Base-by-base conservation (phyloP, 73 alveolate species). In the Paramecium primaurelia region DNA sequence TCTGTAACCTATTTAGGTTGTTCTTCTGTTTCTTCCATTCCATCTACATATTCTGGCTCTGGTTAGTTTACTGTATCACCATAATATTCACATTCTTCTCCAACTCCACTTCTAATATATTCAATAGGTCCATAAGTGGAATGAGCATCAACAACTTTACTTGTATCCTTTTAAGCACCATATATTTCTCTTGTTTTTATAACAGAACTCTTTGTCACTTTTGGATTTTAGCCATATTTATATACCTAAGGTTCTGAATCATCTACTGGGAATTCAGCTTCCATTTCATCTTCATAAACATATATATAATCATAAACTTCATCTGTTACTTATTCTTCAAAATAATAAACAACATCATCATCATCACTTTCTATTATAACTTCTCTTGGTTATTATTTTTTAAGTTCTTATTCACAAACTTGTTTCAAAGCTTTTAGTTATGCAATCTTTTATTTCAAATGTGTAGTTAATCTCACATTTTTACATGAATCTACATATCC, bases 81-180 rank as follows among this genome's bases (percentile, higher is more conserved):
- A 64, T 64, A 64, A 64, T 64, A 64, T 64, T 64, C 84, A 64
- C 84, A 64, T 32, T 64, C 84, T 8, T 64, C 84, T 32, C 84
- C 84, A 1, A 64, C 84, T 64, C 47, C 51, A 64, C 84, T 64
- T 64, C 26, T 64, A 8, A 64, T 34, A 64, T 64, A 64, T 32
- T 64, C 51, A 64, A 64, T 64, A 9, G 84, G 84, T 28, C 84
- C 84, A 28, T 64, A 64, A 0, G 84, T 64, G 3, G 84, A 64
- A 64, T 64, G 84, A 32, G 84, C 84, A 64, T 64, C 84, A 28
- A 64, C 84, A 8, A 64, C 49, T 64, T 64, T 64, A 12, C 84
- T 64, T 8, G 84, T 14, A 12, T 64, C 84, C 6, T 64, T 64
- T 34, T 64, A 14, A 2, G 84, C 12, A 1, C 84, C 84, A 64